Evolutionary conservation across 108 stramenopile species (phyloP).

Genomic region (Nitzschia putrida): DNA sequence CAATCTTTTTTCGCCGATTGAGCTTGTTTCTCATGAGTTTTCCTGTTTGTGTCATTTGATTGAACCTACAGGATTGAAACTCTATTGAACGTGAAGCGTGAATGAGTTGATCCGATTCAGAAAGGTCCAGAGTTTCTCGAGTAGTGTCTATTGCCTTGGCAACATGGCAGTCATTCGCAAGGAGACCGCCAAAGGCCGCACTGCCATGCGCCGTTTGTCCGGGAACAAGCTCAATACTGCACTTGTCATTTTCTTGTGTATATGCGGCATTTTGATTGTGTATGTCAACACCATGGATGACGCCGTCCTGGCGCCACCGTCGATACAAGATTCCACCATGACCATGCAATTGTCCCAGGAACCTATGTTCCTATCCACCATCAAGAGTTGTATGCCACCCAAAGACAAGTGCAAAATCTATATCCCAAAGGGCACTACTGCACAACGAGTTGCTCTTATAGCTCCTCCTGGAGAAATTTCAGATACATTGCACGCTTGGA

Average conservation of each 20-base stretch:
- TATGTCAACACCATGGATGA: not conserved
- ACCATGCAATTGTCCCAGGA: conserved; percentile 19
- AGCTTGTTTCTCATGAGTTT: too few relatives aligned
- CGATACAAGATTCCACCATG: conserved; percentile 2
- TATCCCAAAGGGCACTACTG: conserved; percentile 30
- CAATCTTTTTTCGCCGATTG: not conserved
- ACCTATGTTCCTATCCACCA: conserved; percentile 26
- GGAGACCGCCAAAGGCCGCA: not conserved
- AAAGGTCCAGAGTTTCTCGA: too few relatives aligned
- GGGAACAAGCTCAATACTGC: not conserved
- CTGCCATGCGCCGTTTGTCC: too few relatives aligned
- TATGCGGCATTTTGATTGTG: too few relatives aligned
- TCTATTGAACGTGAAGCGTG: too few relatives aligned
- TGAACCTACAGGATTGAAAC: too few relatives aligned
- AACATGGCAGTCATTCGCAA: not conserved
- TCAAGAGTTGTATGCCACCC: conserved; percentile 48
- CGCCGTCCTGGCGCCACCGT: not conserved
- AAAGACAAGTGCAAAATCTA: conserved; percentile 36
- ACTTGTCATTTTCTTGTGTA: too few relatives aligned
- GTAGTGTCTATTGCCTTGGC: not conserved
- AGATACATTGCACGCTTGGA: conserved; percentile 13
- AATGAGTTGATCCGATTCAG: too few relatives aligned
- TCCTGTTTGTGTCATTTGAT: too few relatives aligned
- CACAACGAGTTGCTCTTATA: conserved; percentile 41
- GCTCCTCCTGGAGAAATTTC: conserved; percentile 49